Base-by-base conservation (phyloP, 257 asterid species). In the Capsicum chinense region DNA sequence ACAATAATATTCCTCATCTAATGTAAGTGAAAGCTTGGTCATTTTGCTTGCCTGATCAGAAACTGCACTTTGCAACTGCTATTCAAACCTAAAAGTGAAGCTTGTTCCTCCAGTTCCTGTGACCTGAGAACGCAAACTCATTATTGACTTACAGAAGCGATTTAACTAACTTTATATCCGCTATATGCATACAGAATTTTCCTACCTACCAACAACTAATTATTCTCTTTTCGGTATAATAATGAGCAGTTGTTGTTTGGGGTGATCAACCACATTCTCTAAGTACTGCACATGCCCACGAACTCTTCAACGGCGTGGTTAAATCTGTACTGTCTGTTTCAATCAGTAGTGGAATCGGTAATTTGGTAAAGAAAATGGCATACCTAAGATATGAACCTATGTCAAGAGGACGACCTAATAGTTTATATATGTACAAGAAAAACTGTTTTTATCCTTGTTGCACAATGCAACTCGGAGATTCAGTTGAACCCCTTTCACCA, bases 1-100 rank as follows among this genome's bases (percentile, higher is more conserved):
- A 21, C 35, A 82, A 33, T 59, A 13, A 70, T 60, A 50, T 70
- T 54, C 76, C 64, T 39, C 58, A 50, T 15, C 21, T 13, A 39
- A 59, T 47, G 80, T 70, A 70, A 35, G 79, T 44, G 11, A 44
- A 70, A 70, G 79, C 9, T 70, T 17, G 4, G 57, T 70, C 56
- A 44, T 44, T 70, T 70, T 70, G 56, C 17, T 70, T 44, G 79
- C 16, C 57, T 70, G 70, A 63, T 63, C 79, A 70, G 5, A 47
- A 47, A 71, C 79, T 6, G 17, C 71, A 39, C 71, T 62, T 56
- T 58, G 13, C 68, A 80, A 58, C 58, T 57, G 42, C 12, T 10
- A 70, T 39, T 82, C 85, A 73, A 67, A 82, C 80, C 74, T 83
- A 63, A 82, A 74, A 74, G 56, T 5, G 33, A 37, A 68, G 21